Conservation (phyloP, 2,329 filamentous ascomycete species). For the Colletotrichum sp. region DNA sequence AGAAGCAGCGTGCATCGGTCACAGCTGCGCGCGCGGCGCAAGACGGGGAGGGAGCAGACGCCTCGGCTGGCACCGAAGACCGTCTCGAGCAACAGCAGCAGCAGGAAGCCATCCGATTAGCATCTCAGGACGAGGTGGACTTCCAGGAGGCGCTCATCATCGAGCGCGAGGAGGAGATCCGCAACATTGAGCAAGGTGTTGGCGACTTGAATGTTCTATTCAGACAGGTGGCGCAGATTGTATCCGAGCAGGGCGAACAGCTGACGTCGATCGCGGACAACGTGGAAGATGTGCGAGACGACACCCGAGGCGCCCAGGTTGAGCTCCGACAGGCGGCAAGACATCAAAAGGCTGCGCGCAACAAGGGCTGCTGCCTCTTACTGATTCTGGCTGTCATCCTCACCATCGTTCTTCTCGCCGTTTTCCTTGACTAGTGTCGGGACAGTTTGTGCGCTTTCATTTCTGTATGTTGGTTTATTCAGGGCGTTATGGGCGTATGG, state of each 20-base stretch:
- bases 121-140: slow-evolving; percentile 92
- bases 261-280: slow-evolving; percentile 89
- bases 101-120: slow-evolving; percentile 80
- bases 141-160: slow-evolving; percentile 96
- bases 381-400: slow-evolving; percentile 88
- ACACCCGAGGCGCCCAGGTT: slow-evolving; percentile 83
- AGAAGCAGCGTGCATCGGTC: slow-evolving; percentile 89
- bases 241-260: slow-evolving; percentile 89
- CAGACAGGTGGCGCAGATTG: slow-evolving; percentile 96
- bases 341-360: slow-evolving; percentile 94
- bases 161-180: slow-evolving; percentile 95
- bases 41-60: slow-evolving; percentile 49
- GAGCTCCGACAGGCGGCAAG: slow-evolving; percentile 86
- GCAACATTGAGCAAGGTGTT: slow-evolving; percentile 96
- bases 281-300: slow-evolving; percentile 80
- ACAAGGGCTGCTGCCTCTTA: slow-evolving; percentile 91
- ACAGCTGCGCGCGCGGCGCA: slow-evolving; percentile 82
- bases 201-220: slow-evolving; percentile 96
- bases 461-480: not conserved
- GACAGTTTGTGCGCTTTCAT: not conserved
- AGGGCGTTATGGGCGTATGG: slow-evolving; percentile 11
- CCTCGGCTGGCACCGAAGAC: slow-evolving; percentile 29
- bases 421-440: slow-evolving; percentile 69
- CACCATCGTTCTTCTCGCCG: slow-evolving; percentile 87
- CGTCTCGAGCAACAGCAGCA: slow-evolving; percentile 57